Evolutionary conservation across 1,139 yeast genomes (phyloP).

Genomic region (Yamadazyma dendronema): DNA sequence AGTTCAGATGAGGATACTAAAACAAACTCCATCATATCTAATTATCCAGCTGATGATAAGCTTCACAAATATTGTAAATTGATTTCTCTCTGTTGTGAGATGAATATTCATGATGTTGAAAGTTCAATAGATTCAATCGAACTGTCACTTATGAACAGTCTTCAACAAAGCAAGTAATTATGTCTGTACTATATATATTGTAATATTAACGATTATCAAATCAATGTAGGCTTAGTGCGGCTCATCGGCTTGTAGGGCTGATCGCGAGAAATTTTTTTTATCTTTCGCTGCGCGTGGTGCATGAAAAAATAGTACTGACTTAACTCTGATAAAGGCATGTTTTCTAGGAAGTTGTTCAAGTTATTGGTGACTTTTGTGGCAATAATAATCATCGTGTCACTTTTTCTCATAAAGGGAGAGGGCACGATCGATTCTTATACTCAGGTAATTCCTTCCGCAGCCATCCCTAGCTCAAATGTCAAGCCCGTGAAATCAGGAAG

Average conservation of each 20-base stretch:
- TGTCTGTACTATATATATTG: conserved; percentile 10
- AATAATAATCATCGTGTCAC: conserved; percentile 7
- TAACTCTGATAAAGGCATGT: conserved; percentile 5
- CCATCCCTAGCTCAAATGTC: conserved; percentile 2
- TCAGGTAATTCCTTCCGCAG: conserved; percentile 2
- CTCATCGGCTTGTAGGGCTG: background rate
- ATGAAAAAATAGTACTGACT: background rate
- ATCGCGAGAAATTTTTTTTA: no score
- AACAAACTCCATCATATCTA: conserved; percentile 20
- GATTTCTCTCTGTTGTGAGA: conserved; percentile 46
- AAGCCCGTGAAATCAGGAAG: conserved; percentile 4
- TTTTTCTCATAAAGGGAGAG: conserved; percentile 10
- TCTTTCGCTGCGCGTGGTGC: background rate
- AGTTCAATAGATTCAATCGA: conserved; percentile 44
- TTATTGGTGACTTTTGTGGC: conserved; percentile 11
- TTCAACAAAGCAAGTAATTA: conserved; percentile 8
- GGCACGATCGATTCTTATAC: conserved; percentile 3
- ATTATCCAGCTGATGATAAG: conserved; percentile 33
- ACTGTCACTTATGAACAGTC: conserved; percentile 26
- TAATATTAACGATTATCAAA: conserved; percentile 4
- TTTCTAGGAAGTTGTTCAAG: conserved; percentile 12
- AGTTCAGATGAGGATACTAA: conserved; percentile 3
- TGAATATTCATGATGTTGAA: conserved; percentile 43
- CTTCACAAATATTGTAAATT: conserved; percentile 43
- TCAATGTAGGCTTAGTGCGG: background rate